phyloP scores from a whole-genome alignment of 1,284 basidiomycete species.

The Dichomitus squalens region DNA sequence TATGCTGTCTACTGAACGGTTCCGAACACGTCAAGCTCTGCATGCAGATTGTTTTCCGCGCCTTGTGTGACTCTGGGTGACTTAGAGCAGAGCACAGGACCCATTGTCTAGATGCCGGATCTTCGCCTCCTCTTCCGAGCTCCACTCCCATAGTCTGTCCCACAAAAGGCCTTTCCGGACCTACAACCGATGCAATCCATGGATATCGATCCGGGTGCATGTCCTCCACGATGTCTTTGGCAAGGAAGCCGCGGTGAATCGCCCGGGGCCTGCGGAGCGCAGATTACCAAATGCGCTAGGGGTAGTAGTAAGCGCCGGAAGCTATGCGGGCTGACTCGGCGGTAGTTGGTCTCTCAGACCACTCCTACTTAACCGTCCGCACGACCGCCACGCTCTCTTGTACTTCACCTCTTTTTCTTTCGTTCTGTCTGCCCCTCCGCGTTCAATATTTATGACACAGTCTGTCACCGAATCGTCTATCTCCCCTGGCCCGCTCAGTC shows the following conservation, averaged over 20 bases:
- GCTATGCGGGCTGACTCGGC: conserved; percentile 20
- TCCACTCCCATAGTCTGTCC: background rate
- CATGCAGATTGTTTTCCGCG: background rate
- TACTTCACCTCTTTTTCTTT: conserved; percentile 18
- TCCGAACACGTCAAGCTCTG: too few species aligned
- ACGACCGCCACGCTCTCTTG: conserved; percentile 22
- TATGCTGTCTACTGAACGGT: too few species aligned
- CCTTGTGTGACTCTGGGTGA: background rate
- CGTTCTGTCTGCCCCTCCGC: conserved; percentile 17
- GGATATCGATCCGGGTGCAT: background rate
- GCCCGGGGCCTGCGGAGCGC: background rate
- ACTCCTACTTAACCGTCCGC: conserved; percentile 15
- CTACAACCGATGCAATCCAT: background rate
- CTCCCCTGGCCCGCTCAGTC: conserved; percentile 50
- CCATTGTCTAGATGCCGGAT: background rate
- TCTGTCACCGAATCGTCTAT: conserved; percentile 43
- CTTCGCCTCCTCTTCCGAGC: background rate
- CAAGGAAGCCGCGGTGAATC: background rate
- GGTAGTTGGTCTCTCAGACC: background rate
- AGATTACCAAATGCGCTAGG: conserved; percentile 1
- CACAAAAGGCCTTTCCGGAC: conserved; percentile 1
- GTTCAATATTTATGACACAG: conserved; percentile 35
- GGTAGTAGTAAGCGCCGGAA: conserved; percentile 17
- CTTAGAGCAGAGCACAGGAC: background rate
- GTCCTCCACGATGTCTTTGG: background rate